Conservation (phyloP, 192 early-diverging fungal species). For the Backusella mclennaniae region DNA sequence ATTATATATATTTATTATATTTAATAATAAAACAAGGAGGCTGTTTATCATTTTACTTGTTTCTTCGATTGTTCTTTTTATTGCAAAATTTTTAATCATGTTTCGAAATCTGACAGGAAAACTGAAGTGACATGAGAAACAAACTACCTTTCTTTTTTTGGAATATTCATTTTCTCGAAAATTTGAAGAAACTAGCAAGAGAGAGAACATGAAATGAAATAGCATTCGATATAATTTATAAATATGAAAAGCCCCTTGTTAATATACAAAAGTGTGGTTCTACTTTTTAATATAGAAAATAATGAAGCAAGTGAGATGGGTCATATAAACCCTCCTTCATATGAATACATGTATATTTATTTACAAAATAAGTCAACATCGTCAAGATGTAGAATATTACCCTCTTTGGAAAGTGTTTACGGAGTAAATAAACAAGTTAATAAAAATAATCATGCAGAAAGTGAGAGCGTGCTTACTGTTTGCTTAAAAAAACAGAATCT, state of each 20-base stretch:
- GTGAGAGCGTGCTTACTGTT: neutral
- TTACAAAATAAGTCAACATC: neutral
- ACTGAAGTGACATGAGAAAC: neutral
- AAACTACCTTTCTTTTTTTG: neutral
- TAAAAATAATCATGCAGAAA: neutral
- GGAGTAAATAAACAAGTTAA: neutral
- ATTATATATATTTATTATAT: too few species aligned
- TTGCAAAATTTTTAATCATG: neutral
- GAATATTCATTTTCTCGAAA: neutral
- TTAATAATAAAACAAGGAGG: too few species aligned
- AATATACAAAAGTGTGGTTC: too few species aligned
- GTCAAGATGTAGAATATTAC: neutral
- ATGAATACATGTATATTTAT: neutral
- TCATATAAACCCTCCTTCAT: neutral
- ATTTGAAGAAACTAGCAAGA: neutral
- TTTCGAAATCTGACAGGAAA: neutral
- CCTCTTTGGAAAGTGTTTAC: neutral
- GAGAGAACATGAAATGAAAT: neutral
- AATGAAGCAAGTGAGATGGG: too few species aligned
- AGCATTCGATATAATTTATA: too few species aligned
- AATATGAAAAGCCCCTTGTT: too few species aligned
- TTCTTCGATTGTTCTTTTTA: too few species aligned
- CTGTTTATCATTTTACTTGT: too few species aligned
- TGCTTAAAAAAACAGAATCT: neutral
- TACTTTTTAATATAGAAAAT: too few species aligned